Base-by-base conservation (phyloP, 257 asterid genomes). In the Hygrophila difformis region DNA sequence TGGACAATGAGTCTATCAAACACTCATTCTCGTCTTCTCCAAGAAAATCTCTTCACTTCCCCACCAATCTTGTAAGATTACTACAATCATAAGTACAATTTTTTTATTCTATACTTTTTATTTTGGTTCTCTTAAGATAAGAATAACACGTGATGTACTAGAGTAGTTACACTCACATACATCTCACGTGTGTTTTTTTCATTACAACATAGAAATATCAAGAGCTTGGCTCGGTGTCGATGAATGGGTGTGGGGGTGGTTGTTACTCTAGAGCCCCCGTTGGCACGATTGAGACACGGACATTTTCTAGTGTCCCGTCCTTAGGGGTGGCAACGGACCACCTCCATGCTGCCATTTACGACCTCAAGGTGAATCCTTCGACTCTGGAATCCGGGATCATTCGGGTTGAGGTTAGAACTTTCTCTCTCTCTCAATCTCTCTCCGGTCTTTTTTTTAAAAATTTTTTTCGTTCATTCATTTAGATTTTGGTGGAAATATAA, bases 341-440 rank as follows among this genome's bases (percentile, higher is more conserved):
- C 46, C 89, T 88, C 52, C 73, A 60, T 53, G 70, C 87, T 22
- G 82, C 84, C 69, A 37, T 88, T 33, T 77, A 59, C 33, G 68
- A 78, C 12, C 61, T 87, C 67, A 70, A 66, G 36, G 47, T 67
- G 22, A 37, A 37, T 18, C 68, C 76, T 19, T 70, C 80, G 0
- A 56, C 71, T 1, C 52, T 47, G 0, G 63, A 62, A 1, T 88
- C 95, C 3, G 97, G 97, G 48, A 63, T 88, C 24, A 84, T 88
- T 39, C 84, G 95, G 34, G 69, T 88, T 14, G 78, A 88, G 97
- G 97, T 78, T 67, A 15, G 47, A 31, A n/a, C n/a, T n/a, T n/a
- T n/a, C n/a, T n/a, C n/a, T n/a, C n/a, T n/a, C n/a, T n/a, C n/a
- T n/a, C n/a, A n/a, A n/a, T n/a, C n/a, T n/a, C n/a, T n/a, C n/a